These are phyloP conservation scores for Panus rudis DNA, from an alignment of 768 basidiomycete genomes.

Conservation along the genomic window DNA sequence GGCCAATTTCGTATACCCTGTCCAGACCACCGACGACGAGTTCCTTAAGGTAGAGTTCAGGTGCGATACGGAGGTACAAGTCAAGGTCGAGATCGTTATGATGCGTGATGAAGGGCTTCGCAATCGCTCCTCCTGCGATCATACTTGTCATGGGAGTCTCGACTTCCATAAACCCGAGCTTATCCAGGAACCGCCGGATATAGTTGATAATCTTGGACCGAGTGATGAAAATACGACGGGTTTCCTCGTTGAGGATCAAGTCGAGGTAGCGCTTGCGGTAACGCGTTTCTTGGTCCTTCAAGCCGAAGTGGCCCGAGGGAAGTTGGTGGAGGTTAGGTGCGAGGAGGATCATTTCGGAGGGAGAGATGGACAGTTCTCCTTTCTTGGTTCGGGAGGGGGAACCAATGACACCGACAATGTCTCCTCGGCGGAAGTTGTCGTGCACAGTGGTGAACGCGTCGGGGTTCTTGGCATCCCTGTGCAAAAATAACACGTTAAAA, in stretches of 20 bases:
- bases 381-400: constrained; percentile 88
- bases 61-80: constrained; percentile 94
- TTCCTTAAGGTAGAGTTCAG: constrained; percentile 97
- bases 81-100: constrained; percentile 98
- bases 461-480: constrained; percentile 60
- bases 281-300: constrained; percentile 96
- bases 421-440: constrained; percentile 88
- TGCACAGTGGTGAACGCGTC: constrained; percentile 65
- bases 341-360: constrained; percentile 76
- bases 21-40: constrained; percentile 96
- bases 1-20: constrained; percentile 96
- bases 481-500: too few relatives aligned
- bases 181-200: constrained; percentile 83
- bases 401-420: constrained; percentile 91
- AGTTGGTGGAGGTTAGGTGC: constrained; percentile 96
- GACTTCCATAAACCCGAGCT: constrained; percentile 93
- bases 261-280: constrained; percentile 99
- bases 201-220: constrained; percentile 90
- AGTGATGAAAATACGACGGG: constrained; percentile 85
- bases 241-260: constrained; percentile 88
- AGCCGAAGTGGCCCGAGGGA: constrained; percentile 84
- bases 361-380: constrained; percentile 89
- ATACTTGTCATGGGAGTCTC: constrained; percentile 98
- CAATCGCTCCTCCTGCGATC: constrained; percentile 94
- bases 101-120: constrained; percentile 98